Base-by-base conservation (phyloP, 108 stramenopile genomes). In the Skeletonema tropicum region DNA sequence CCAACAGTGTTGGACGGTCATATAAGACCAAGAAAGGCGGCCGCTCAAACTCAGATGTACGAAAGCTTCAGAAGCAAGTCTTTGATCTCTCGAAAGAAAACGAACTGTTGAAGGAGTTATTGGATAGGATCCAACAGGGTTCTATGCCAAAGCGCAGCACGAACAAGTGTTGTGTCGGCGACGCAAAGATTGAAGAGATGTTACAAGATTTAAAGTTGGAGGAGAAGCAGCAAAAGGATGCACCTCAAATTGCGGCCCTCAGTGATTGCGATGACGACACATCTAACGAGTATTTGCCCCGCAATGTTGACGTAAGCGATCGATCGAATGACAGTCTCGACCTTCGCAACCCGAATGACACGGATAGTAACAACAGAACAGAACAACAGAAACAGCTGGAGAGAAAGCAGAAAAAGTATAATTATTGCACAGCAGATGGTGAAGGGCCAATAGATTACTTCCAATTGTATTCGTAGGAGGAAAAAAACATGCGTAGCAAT, bases 181-280 rank as follows among this genome's bases (percentile, higher is more conserved):
- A 49, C 19, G 17, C 48, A 0, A 49, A 49, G n/a, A 49, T 49
- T 19, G 48, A 49, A 1, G 48, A 49, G 5, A 17, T 6, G 6
- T 6, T 49, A 17, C 19, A 49, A 19, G 19, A 19, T 49, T 49
- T 49, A 4, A 0, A 19, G 5, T 19, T 49, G 19, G 48, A 49
- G 7, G 4, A 49, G 19, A 17, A 49, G 19, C 48, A 49, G 48
- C 19, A 5, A 4, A 2, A 35, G 48, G 48, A 17, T n/a, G 19
- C 17, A 49, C 48, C 48, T 3, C 48, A 49, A 19, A 49, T 49
- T 1, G 6, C 48, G 19, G 4, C 48, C 17, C 48, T 49, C 19
- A 49, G 48, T 49, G 48, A 49, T 49, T 49, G 6, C 17, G n/a
- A 17, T 49, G 48, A 49, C 48, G 48, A 49, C 48, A 49, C 48